phyloP scores from a whole-genome alignment of 2,329 filamentous ascomycete genomes.

The Ceratocystis huliohia region DNA sequence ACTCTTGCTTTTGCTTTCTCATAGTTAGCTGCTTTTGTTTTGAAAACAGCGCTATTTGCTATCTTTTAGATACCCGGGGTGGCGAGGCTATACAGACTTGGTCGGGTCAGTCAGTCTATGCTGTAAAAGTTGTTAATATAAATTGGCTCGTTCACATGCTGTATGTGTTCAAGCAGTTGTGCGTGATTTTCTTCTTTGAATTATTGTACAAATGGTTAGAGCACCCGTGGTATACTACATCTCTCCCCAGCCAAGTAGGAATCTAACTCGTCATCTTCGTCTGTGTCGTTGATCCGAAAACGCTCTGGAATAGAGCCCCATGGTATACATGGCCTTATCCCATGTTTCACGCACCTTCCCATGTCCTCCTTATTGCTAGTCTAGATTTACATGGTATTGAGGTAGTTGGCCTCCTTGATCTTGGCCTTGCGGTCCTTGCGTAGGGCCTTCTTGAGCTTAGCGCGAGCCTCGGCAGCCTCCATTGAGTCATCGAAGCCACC shows the following conservation, averaged over 20 bases:
- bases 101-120: not conserved
- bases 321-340: too few species aligned
- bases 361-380: not conserved
- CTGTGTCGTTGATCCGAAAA: not conserved
- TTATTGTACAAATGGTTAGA: slow-evolving; percentile 18
- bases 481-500: slow-evolving; percentile 35
- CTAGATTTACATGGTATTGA: slow-evolving; percentile 56
- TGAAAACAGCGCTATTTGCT: not conserved
- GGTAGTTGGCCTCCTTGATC: slow-evolving; percentile 79
- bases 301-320: too few species aligned
- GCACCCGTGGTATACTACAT: not conserved
- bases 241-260: not conserved
- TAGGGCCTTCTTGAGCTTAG: slow-evolving; percentile 57
- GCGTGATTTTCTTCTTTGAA: slow-evolving; percentile 13
- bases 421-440: slow-evolving; percentile 58
- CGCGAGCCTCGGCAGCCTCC: slow-evolving; percentile 39
- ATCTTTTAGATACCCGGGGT: not conserved
- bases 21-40: not conserved
- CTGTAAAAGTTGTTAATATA: not conserved
- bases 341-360: not conserved
- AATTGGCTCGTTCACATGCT: not conserved
- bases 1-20: slow-evolving; percentile 1
- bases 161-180: slow-evolving; percentile 10
- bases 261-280: not conserved
- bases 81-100: not conserved